Conservation (phyloP, 2,329 filamentous ascomycete genomes). For the Clonostachys sp. region DNA sequence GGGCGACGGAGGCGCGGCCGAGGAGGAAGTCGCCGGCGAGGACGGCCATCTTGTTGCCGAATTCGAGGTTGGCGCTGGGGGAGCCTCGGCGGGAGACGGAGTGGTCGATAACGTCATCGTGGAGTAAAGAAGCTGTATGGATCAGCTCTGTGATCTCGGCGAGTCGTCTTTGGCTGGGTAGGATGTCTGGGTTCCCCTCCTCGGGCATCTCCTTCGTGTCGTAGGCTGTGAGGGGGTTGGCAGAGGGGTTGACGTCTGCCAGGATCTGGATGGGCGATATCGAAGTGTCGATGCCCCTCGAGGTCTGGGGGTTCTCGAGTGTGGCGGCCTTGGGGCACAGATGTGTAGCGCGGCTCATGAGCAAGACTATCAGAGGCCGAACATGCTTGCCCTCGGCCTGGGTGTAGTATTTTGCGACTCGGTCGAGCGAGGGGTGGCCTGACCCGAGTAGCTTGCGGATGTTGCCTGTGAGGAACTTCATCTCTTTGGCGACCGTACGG, state of each 20-base stretch:
- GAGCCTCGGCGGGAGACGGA: slow-evolving; percentile 78
- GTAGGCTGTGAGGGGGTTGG: slow-evolving; percentile 33
- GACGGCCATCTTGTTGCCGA: slow-evolving; percentile 99
- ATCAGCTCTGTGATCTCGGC: slow-evolving; percentile 98
- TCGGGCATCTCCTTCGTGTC: slow-evolving; percentile 28
- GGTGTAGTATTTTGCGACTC: slow-evolving; percentile 96
- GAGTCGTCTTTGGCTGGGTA: slow-evolving; percentile 87
- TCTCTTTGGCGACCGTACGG: slow-evolving; percentile 87
- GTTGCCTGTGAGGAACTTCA: slow-evolving; percentile 93
- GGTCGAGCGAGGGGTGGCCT: slow-evolving; percentile 89
- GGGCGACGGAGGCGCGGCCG: slow-evolving; percentile 85
- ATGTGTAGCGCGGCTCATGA: slow-evolving; percentile 95
- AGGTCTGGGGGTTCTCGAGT: slow-evolving; percentile 27
- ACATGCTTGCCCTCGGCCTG: slow-evolving; percentile 96
- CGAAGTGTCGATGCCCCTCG: slow-evolving; percentile 43
- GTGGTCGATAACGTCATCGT: slow-evolving; percentile 97
- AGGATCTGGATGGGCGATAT: slow-evolving; percentile 57
- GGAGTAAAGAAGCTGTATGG: slow-evolving; percentile 91
- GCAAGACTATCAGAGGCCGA: slow-evolving; percentile 85
- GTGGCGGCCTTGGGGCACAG: slow-evolving; percentile 57
- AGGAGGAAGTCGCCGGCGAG: slow-evolving; percentile 95
- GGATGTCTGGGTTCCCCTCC: slow-evolving; percentile 57
- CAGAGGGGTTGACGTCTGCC: slow-evolving; percentile 74
- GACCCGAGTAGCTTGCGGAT: slow-evolving; percentile 91
- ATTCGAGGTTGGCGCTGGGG: slow-evolving; percentile 87